phyloP scores from a whole-genome alignment of 306 rosid species.

The Sesbania bispinosa region DNA sequence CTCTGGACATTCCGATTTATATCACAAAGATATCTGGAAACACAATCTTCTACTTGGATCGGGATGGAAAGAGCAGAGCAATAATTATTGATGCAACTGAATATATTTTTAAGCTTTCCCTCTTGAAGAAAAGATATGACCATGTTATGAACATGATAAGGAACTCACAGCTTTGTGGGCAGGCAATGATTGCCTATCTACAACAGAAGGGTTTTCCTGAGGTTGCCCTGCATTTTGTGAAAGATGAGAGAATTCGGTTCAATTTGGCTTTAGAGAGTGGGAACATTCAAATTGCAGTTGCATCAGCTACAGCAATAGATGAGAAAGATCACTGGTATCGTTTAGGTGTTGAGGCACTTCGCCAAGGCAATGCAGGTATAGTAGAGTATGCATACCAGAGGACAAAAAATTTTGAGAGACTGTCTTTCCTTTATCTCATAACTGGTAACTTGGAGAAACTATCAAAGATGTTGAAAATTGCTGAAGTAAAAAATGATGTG shows the following conservation, averaged over 20 bases:
- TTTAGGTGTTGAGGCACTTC: slow-evolving; percentile 97
- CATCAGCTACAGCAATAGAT: slow-evolving; percentile 90
- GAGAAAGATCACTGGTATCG: slow-evolving; percentile 95
- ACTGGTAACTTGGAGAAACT: slow-evolving; percentile 82
- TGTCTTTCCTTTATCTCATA: slow-evolving; percentile 86
- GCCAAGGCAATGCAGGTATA: slow-evolving; percentile 91
- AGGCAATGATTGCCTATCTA: slow-evolving; percentile 91
- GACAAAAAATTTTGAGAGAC: slow-evolving; percentile 86
- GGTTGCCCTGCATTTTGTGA: slow-evolving; percentile 94
- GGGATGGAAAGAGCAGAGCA: slow-evolving; percentile 82
- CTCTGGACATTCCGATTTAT: slow-evolving; percentile 89
- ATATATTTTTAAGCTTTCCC: slow-evolving; percentile 80
- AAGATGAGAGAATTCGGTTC: slow-evolving; percentile 85
- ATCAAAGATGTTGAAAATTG: slow-evolving; percentile 93
- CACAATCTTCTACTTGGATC: slow-evolving; percentile 78
- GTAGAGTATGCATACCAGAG: slow-evolving; percentile 96
- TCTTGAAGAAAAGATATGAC: slow-evolving; percentile 75
- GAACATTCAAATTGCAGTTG: slow-evolving; percentile 89
- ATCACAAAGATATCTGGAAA: slow-evolving; percentile 80
- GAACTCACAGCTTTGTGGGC: slow-evolving; percentile 95
- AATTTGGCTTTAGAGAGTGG: slow-evolving; percentile 96
- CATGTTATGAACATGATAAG: slow-evolving; percentile 94
- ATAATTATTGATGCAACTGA: slow-evolving; percentile 84
- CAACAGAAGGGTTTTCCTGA: slow-evolving; percentile 97
- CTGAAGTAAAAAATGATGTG: slow-evolving; percentile 91